A percentile compares a stretch with the other conserved stretches of the same genome.
Evolutionary conservation across 2,329 filamentous ascomycete genomes (phyloP).

Genomic region (Aspergillus calidoustus): DNA sequence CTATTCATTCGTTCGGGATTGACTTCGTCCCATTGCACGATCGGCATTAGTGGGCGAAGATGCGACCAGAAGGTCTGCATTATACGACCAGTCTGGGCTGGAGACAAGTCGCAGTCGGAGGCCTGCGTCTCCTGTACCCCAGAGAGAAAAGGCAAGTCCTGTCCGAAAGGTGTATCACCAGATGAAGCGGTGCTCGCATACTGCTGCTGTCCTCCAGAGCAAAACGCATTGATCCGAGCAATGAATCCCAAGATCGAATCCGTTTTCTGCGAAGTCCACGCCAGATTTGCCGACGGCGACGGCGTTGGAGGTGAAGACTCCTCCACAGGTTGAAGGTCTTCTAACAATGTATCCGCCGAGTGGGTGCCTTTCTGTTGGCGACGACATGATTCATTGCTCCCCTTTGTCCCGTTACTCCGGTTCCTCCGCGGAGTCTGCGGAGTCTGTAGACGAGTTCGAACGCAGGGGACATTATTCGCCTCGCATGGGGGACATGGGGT

Average conservation of each 20-base stretch:
- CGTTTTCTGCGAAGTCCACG: constrained; percentile 3
- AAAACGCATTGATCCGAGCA: constrained; percentile 24
- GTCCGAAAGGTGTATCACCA: background rate
- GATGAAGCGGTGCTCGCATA: background rate
- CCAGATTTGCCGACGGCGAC: background rate
- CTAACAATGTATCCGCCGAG: no score
- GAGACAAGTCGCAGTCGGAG: constrained; percentile 4
- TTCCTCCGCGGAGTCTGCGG: constrained; percentile 9
- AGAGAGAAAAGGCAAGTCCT: background rate
- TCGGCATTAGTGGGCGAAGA: constrained; percentile 7
- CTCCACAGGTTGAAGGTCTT: no score
- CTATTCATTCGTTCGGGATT: background rate
- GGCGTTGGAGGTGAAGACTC: background rate
- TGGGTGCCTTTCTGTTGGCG: no score
- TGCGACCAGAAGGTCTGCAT: constrained; percentile 3
- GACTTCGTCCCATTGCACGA: constrained; percentile 4
- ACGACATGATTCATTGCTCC: no score
- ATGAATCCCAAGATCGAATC: constrained; percentile 25
- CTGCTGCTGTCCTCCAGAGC: constrained; percentile 18
- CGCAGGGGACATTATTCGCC: constrained; percentile 20
- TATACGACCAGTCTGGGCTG: background rate
- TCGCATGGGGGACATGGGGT: constrained; percentile 28
- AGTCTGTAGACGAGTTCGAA: constrained; percentile 15
- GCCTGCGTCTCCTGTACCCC: background rate
- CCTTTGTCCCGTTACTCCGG: background rate